These are phyloP conservation scores for Cytospora piceicola DNA, from an alignment of 2,329 filamentous ascomycete genomes.

Conservation along the genomic window DNA sequence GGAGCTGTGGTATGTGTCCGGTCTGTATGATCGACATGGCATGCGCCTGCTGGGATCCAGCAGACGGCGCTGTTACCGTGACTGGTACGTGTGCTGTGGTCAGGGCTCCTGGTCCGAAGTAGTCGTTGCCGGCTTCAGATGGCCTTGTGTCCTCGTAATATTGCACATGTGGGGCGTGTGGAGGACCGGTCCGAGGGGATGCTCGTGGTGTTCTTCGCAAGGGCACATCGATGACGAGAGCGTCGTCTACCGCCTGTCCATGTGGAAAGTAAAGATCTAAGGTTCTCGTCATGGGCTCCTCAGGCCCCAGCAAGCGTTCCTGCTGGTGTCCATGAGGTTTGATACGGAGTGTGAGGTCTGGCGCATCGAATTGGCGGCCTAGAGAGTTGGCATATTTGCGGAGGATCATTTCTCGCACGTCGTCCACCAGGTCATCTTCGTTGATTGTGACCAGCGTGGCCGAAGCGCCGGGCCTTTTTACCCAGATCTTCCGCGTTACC, in stretches of 20 bases:
- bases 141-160: slow-evolving; percentile 69
- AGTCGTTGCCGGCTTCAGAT: slow-evolving; percentile 73
- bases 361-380: slow-evolving; percentile 85
- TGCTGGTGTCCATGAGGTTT: slow-evolving; percentile 66
- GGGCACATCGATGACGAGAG: slow-evolving; percentile 87
- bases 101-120: slow-evolving; percentile 71
- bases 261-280: slow-evolving; percentile 84
- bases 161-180: slow-evolving; percentile 46
- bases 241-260: slow-evolving; percentile 86
- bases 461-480: slow-evolving; percentile 82
- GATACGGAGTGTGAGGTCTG: slow-evolving; percentile 83
- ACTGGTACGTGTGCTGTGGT: slow-evolving; percentile 45
- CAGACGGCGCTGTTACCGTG: slow-evolving; percentile 44
- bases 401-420: slow-evolving; percentile 89
- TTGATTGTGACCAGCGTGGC: slow-evolving; percentile 83
- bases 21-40: slow-evolving; percentile 78
- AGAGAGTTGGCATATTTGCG: slow-evolving; percentile 94
- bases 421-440: slow-evolving; percentile 91
- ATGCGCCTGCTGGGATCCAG: slow-evolving; percentile 41
- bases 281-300: slow-evolving; percentile 78
- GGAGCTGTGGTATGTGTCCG: slow-evolving; percentile 77
- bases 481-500: slow-evolving; percentile 87
- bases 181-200: slow-evolving; percentile 66
- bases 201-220: slow-evolving; percentile 75
- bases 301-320: slow-evolving; percentile 78